These are phyloP conservation scores for Phaeomoniella chlamydospora DNA, from an alignment of 2,329 filamentous ascomycete species.

Conservation along the genomic window DNA sequence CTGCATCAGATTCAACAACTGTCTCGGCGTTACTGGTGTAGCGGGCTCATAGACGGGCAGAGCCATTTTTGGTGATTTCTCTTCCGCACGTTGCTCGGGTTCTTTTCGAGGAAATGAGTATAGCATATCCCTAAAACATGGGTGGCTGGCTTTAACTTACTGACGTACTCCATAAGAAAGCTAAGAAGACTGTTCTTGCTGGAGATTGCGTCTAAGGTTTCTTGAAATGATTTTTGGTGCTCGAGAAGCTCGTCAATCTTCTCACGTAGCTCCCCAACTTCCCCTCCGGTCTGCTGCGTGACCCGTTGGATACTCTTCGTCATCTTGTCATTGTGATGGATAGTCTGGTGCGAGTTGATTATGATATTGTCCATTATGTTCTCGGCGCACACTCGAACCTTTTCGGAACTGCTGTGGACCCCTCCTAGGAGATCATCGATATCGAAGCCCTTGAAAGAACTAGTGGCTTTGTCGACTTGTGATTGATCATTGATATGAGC, in stretches of 20 bases:
- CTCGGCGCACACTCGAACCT: not conserved
- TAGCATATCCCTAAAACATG: not conserved
- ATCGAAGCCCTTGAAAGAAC: not conserved
- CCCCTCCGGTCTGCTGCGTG: not conserved
- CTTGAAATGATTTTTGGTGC: not conserved
- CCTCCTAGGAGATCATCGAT: not conserved
- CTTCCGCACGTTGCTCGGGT: not conserved
- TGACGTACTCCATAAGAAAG: not conserved
- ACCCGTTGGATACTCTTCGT: not conserved
- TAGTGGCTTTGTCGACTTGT: not conserved
- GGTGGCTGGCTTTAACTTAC: not conserved
- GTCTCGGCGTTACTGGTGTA: not conserved
- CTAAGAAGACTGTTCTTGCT: not conserved
- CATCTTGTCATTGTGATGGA: not conserved
- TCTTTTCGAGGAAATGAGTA: not conserved
- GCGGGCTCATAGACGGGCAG: not conserved
- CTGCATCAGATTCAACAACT: not conserved
- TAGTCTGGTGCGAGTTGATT: not conserved
- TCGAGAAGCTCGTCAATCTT: not conserved
- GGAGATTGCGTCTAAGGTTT: not conserved
- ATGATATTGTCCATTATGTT: not conserved
- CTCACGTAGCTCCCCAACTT: not conserved
- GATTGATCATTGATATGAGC: not conserved
- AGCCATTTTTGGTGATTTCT: not conserved
- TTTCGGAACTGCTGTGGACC: not conserved